Conservation (phyloP, 1,284 basidiomycete species). For the Ustilago esculenta region DNA sequence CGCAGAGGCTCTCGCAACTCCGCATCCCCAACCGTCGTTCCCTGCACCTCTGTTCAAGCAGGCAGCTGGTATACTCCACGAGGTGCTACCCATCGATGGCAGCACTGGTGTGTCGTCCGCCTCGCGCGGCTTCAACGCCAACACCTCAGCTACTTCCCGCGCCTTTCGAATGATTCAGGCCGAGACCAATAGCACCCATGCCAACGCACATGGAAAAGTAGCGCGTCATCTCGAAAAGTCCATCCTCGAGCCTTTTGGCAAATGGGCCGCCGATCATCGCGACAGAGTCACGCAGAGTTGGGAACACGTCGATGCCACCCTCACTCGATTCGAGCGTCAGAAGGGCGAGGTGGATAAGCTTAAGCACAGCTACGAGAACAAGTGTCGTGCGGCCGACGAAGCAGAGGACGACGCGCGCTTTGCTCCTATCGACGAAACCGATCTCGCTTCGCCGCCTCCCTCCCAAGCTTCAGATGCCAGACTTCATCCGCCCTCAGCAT, state of each 20-base stretch:
- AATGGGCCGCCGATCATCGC: conserved; percentile 57
- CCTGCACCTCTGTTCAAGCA: conserved; percentile 51
- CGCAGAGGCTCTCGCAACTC: conserved; percentile 51
- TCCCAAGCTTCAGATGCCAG: conserved; percentile 5
- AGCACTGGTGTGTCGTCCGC: conserved; percentile 5
- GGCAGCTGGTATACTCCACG: conserved; percentile 29
- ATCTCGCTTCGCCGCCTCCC: conserved; percentile 10
- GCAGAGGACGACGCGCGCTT: conserved; percentile 65
- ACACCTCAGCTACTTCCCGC: conserved; percentile 41
- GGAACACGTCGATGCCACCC: conserved; percentile 54
- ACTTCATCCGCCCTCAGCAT: conserved; percentile 7
- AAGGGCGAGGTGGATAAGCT: conserved; percentile 56
- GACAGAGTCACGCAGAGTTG: conserved; percentile 56
- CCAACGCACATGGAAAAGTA: conserved; percentile 49
- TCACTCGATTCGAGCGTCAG: conserved; percentile 54
- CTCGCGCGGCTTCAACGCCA: conserved; percentile 27
- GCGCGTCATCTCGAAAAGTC: conserved; percentile 51
- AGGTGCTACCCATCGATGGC: conserved; percentile 35
- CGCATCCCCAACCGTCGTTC: conserved; percentile 24
- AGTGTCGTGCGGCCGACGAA: conserved; percentile 63
- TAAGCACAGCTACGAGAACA: conserved; percentile 57
- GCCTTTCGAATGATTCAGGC: conserved; percentile 48
- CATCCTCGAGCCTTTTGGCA: conserved; percentile 57
- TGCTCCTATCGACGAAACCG: conserved; percentile 49
- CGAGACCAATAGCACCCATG: conserved; percentile 47